Percentiles rank a stretch among this genome's conserved stretches.
phyloP scores from a whole-genome alignment of 208 protist genomes.

The Naegleria gruberi region DNA sequence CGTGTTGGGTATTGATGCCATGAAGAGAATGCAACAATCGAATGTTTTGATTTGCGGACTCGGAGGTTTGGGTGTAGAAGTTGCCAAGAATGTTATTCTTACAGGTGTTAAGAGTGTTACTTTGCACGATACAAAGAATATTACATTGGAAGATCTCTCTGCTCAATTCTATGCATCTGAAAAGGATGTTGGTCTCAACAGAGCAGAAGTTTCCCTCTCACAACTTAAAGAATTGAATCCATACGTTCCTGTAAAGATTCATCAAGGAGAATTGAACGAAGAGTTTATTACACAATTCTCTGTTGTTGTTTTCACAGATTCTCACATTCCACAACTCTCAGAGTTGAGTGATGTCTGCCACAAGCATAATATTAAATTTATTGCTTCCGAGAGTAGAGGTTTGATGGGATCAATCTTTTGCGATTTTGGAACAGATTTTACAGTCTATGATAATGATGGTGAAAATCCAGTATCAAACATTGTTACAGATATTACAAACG shows the following conservation, averaged over 20 bases:
- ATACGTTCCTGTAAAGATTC: constrained; percentile 58
- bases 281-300: neutral
- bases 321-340: neutral
- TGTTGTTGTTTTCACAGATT: neutral
- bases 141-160: constrained; percentile 1
- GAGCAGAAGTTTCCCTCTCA: constrained; percentile 48
- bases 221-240: constrained; percentile 71
- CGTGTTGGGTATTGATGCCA: constrained; percentile 71
- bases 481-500: constrained; percentile 19
- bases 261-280: neutral
- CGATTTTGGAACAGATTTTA: constrained; percentile 27
- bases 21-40: constrained; percentile 65
- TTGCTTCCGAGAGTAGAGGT: constrained; percentile 16
- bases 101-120: constrained; percentile 24
- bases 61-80: constrained; percentile 64
- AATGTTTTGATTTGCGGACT: constrained; percentile 70
- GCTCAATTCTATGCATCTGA: constrained; percentile 20
- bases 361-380: constrained; percentile 3
- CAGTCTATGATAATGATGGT: constrained; percentile 19
- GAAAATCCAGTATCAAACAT: neutral
- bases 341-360: constrained; percentile 21
- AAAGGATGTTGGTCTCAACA: constrained; percentile 22
- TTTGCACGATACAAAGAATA: neutral
- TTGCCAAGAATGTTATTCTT: constrained; percentile 39
- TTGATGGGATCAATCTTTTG: constrained; percentile 21